phyloP scores from a whole-genome alignment of 768 basidiomycete genomes.

The Suillus ampliporus region DNA sequence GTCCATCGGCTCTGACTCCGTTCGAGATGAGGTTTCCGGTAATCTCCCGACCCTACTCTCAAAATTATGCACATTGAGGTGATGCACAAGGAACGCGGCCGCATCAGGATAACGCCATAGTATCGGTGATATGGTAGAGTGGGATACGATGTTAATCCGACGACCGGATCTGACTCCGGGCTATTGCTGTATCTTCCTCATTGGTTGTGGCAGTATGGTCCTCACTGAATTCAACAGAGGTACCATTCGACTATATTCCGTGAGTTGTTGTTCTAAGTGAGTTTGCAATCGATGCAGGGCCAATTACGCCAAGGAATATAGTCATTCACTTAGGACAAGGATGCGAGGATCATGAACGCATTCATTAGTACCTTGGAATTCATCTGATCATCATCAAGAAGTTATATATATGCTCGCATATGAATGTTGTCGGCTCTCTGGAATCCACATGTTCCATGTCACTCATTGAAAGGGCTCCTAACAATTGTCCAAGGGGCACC shows the following conservation, averaged over 20 bases:
- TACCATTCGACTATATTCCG: neutral
- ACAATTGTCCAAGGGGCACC: too few species aligned
- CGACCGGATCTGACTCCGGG: too few species aligned
- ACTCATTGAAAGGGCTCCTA: neutral
- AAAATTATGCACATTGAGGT: neutral
- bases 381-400: neutral
- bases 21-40: neutral
- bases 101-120: too few species aligned
- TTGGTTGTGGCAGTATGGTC: too few species aligned
- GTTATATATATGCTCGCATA: neutral
- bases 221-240: neutral
- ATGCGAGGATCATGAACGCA: neutral
- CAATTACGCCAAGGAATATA: too few species aligned
- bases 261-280: neutral
- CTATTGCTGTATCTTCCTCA: too few species aligned
- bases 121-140: too few species aligned
- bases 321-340: neutral
- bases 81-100: too few species aligned
- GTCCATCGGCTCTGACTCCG: neutral
- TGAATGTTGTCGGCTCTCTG: neutral
- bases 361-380: neutral
- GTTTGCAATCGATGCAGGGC: neutral
- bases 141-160: too few species aligned
- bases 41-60: neutral
- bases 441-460: neutral